Evolutionary conservation across 495 filamentous ascomycete species (phyloP), one percentile per base, ranked within the genome.

Genomic region (Penicillium arizonense): DNA sequence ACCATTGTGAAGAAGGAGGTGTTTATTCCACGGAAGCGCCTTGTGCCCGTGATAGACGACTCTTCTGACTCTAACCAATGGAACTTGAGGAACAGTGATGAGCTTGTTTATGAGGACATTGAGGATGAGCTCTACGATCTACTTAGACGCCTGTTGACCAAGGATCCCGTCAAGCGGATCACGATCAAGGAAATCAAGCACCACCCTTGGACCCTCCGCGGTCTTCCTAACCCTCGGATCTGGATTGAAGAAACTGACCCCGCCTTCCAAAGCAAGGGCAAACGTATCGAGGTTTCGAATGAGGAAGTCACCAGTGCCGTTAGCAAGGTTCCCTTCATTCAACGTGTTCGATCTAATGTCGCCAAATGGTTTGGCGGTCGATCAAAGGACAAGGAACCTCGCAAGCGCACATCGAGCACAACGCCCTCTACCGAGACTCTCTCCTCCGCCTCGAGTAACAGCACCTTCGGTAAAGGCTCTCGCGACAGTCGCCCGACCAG

Each of bases 191-290:
- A 97, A 61, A 93, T 97, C 58, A 97, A 97, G 65, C 89, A 87
- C 49, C 94, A 99, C 61, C 87, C 88, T n/a, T 99, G 94, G 91
- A 87, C 96, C 32, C 77, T 92, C n/a, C 69, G 84, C 40, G 93
- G 86, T 38, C 81, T 99, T 40, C 72, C 80, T 28, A 86, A 96
- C 57, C 82, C 86, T 38, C 73, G 81, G 20, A 72, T 76, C 3
- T 99, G 94, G 94, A 81, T 97, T 13, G 91, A 97, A 57, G 89
- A 96, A 50, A 96, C 90, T 5, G 95, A 99, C 65, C 91, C 93
- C 5, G 85, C 79, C 20, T 80, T 84, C 24, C 86, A 87, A 53
- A 87, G 86, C 52, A 85, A 91, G 47, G 91, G 91, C 53, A 87
- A 89, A 70, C 89, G 84, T 73, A 97, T 99, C 58, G 87, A 96